Evolutionary conservation across 306 rosid species (phyloP).

Genomic region (Heteromeles arbutifolia): DNA sequence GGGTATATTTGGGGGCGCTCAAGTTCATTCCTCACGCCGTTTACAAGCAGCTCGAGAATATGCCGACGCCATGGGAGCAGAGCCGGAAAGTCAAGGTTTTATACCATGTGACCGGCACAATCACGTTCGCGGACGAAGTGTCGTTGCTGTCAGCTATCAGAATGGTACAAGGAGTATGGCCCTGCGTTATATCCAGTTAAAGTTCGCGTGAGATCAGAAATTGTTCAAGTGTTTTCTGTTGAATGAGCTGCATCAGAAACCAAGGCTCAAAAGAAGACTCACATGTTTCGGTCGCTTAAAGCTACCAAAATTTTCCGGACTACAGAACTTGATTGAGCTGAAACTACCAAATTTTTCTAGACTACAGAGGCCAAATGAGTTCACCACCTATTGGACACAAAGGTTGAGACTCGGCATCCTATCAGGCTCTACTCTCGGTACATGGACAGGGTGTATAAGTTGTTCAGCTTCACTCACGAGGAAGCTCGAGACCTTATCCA

Average conservation of each 20-base stretch:
- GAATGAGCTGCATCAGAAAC: constrained; percentile 97
- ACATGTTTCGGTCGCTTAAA: constrained; percentile 82
- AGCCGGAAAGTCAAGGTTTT: constrained; percentile 87
- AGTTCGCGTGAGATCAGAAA: constrained; percentile 93
- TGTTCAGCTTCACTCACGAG: constrained; percentile 92
- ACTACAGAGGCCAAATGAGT: constrained; percentile 96
- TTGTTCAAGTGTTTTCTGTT: constrained; percentile 86
- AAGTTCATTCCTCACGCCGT: constrained; percentile 94
- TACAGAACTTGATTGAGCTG: constrained; percentile 65
- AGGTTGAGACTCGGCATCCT: constrained; percentile 97
- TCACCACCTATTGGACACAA: constrained; percentile 88
- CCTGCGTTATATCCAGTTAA: constrained; percentile 97
- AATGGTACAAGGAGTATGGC: constrained; percentile 96
- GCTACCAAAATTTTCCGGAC: constrained; percentile 98
- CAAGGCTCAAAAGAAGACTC: constrained; percentile 95
- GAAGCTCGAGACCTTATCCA: constrained; percentile 98
- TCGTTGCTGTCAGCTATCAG: constrained; percentile 45
- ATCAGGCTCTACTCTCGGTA: constrained; percentile 91
- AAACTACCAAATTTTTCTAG: constrained; percentile 84
- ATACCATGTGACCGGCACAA: constrained; percentile 92
- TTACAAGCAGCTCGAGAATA: constrained; percentile 87
- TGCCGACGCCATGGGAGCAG: constrained; percentile 99
- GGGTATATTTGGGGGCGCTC: constrained; percentile 90
- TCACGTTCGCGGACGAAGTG: constrained; percentile 87
- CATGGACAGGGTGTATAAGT: constrained; percentile 86